Evolutionary conservation across 1,284 basidiomycete species (phyloP).

Genomic region (Microbotryum saponariae): DNA sequence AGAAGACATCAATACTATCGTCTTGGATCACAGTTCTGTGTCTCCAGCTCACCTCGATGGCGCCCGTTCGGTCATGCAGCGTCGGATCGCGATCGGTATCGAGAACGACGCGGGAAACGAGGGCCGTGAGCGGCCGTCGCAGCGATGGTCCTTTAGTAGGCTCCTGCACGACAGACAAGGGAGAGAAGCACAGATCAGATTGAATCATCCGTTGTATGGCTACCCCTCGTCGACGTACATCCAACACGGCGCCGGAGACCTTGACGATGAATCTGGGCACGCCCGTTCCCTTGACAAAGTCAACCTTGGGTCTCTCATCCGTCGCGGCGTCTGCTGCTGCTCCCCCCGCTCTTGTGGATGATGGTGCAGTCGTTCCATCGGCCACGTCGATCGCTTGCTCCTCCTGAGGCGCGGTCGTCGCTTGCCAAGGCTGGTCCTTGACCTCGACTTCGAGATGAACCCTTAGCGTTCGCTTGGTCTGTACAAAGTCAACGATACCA

Average conservation of each 20-base stretch:
- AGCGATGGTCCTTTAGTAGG: slow-evolving; percentile 44
- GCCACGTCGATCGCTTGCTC: neutral
- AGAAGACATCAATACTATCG: neutral
- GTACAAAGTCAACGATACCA: slow-evolving; percentile 9
- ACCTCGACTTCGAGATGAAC: slow-evolving; percentile 84
- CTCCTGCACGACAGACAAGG: too few species aligned
- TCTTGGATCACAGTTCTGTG: neutral
- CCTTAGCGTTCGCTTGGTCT: slow-evolving; percentile 78
- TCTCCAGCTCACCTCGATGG: slow-evolving; percentile 2
- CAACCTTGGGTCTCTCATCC: slow-evolving; percentile 5
- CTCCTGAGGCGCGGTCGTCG: slow-evolving; percentile 13
- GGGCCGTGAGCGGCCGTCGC: slow-evolving; percentile 67
- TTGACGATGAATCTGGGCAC: slow-evolving; percentile 26
- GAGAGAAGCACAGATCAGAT: too few species aligned
- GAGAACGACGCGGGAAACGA: slow-evolving; percentile 75
- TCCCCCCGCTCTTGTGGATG: too few species aligned
- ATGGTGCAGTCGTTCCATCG: too few species aligned
- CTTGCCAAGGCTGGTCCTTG: slow-evolving; percentile 56
- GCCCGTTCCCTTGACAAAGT: slow-evolving; percentile 13
- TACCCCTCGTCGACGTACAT: neutral
- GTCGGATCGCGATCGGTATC: slow-evolving; percentile 79
- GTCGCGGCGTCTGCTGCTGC: neutral
- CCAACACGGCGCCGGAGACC: slow-evolving; percentile 29
- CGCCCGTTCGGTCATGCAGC: slow-evolving; percentile 48
- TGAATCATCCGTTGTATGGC: too few species aligned